Evolutionary conservation across 2,329 filamentous ascomycete species (phyloP), one percentile per base, ranked within the genome.

Genomic region (Cryphonectria naterciae): DNA sequence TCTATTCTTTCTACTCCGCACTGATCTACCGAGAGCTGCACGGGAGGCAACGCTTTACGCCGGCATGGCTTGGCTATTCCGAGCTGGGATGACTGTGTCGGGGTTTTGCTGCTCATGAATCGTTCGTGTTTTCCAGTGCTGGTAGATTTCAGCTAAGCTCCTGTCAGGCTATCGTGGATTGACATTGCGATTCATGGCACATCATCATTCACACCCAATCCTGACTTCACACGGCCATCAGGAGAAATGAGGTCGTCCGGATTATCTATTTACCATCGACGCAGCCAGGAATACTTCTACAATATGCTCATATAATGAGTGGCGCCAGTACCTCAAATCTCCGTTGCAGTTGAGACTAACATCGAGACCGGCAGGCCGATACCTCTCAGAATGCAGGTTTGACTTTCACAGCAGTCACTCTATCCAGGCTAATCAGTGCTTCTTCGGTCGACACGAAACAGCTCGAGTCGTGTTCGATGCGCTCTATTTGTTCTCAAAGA

Each of bases 401-500:
- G 17, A 60, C 68, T 13, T 69, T 66, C 8, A 62, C n/a, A 1
- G 62, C 62, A 1, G 22, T 69, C 39, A 76, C n/a, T 46, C 4
- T 8, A 17, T 19, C 43, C 43, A 49, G 17, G 17, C 43, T 22
- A 22, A 17, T 49, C 4, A 2, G 32, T 32, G 32, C 2, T 32
- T 32, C 32, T 22, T 19, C 19, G 17, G 43, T 19, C 19, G 43
- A n/a, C 43, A 7, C 4, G 13, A 7, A 46, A 22, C 43, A 46
- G 43, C 43, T 46, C 17, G 43, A 46, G 43, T 46, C 43, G 43
- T 37, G 10, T 10, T 37, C 37, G 37, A 1, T 37, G 37, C 37
- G 10, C 10, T 39, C 2, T 11, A 39, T 39, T 39, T 13, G 10
- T 39, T 13, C 37, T 39, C 37, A 11, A 39, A 39, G 37, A 39